A percentile compares a stretch with the other conserved stretches of the same genome.
phyloP scores from a whole-genome alignment of 2,329 filamentous ascomycete genomes.

The Penicillium olsonii region DNA sequence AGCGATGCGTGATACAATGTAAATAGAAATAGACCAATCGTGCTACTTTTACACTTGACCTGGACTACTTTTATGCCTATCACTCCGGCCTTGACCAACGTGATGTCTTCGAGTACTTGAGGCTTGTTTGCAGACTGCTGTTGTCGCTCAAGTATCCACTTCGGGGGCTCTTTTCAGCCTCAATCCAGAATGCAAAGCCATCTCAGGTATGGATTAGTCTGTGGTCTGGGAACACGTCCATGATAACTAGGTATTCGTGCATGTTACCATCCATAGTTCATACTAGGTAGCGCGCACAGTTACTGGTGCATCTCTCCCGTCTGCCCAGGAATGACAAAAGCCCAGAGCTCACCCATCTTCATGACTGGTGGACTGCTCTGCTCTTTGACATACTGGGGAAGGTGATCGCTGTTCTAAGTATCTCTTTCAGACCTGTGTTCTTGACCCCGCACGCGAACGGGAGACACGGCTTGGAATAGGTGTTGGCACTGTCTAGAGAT shows the following conservation, averaged over 20 bases:
- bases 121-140: too few species aligned
- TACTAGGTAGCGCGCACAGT: too few species aligned
- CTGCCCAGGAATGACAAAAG: not conserved
- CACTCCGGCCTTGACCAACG: too few species aligned
- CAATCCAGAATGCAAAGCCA: not conserved
- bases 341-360: not conserved
- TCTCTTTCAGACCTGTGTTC: not conserved
- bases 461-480: not conserved
- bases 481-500: not conserved
- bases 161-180: not conserved
- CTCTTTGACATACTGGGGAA: not conserved
- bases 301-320: not conserved
- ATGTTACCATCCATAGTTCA: not conserved
- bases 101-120: too few species aligned
- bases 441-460: not conserved
- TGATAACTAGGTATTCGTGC: too few species aligned
- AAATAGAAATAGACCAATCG: not conserved
- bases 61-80: too few species aligned
- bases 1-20: conserved; percentile 3
- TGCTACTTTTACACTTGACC: too few species aligned
- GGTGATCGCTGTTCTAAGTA: not conserved
- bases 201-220: too few species aligned
- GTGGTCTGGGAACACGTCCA: too few species aligned
- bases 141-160: too few species aligned
- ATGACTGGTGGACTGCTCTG: not conserved